Conservation (phyloP, 306 rosid species). For the Acacia confusa region DNA sequence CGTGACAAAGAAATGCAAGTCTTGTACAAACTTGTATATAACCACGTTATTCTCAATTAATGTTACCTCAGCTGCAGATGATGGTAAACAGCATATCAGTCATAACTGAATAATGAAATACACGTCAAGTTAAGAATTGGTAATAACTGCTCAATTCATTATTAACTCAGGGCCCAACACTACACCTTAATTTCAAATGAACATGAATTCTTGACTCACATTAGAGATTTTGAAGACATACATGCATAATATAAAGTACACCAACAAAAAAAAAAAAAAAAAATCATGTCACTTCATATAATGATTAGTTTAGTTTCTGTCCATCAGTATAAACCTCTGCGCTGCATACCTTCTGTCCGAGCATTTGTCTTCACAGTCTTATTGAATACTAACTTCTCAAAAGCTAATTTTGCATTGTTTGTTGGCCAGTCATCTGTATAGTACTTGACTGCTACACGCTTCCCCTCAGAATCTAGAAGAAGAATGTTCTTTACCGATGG, state of each 20-base stretch:
- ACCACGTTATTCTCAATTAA: slow-evolving; percentile 78
- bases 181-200: not conserved
- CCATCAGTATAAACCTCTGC: not conserved
- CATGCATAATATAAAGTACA: not conserved
- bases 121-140: not conserved
- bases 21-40: slow-evolving; percentile 84
- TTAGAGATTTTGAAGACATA: slow-evolving; percentile 18
- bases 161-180: slow-evolving; percentile 20
- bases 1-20: slow-evolving; percentile 94
- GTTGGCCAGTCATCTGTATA: slow-evolving; percentile 98
- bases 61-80: slow-evolving; percentile 82
- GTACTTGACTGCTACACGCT: slow-evolving; percentile 95
- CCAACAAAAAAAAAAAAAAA: not conserved
- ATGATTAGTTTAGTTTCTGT: not conserved
- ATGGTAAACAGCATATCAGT: slow-evolving; percentile 18
- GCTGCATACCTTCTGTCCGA: slow-evolving; percentile 72
- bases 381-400: slow-evolving; percentile 78
- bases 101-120: slow-evolving; percentile 20
- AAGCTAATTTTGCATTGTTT: slow-evolving; percentile 71
- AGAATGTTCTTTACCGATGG: slow-evolving; percentile 85
- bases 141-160: not conserved
- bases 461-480: slow-evolving; percentile 93
- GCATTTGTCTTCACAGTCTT: slow-evolving; percentile 92
- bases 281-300: slow-evolving; percentile 31
- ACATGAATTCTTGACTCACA: not conserved